phyloP scores from a whole-genome alignment of 805 yeast species.

The Saccharomyces cerevisiae region DNA sequence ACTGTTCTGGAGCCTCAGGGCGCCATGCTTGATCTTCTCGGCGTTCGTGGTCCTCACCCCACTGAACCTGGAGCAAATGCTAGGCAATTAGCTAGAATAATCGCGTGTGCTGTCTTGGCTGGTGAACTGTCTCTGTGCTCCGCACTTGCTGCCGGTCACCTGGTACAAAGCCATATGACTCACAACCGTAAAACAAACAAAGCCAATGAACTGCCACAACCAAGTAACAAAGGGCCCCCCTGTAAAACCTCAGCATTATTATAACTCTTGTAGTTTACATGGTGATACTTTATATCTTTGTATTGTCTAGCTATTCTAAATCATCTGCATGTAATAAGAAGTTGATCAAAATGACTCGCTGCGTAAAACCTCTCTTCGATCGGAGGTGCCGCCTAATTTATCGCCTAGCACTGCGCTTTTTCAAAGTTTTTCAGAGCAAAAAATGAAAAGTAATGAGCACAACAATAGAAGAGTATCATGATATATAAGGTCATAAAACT shows the following conservation, averaged over 20 bases:
- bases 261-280: not conserved
- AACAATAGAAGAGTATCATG: not conserved
- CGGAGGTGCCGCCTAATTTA: not conserved
- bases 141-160: conserved; percentile 97
- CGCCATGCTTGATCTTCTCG: conserved; percentile 88
- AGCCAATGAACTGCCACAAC: not conserved
- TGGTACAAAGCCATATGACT: conserved; percentile 95
- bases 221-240: not conserved
- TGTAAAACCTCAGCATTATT: not conserved
- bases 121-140: conserved; percentile 92
- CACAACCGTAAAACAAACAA: conserved; percentile 54
- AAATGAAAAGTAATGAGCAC: not conserved
- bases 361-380: not conserved
- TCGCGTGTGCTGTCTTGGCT: conserved; percentile 91
- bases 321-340: not conserved
- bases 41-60: conserved; percentile 93
- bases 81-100: conserved; percentile 81
- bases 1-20: conserved; percentile 95
- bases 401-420: not conserved
- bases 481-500: not conserved
- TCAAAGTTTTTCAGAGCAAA: not conserved
- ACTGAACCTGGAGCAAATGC: conserved; percentile 92
- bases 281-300: not conserved
- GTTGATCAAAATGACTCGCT: not conserved
- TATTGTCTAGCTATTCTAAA: not conserved